Conservation (phyloP, 2,329 filamentous ascomycete species). For the Pseudopyrenochaeta lycopersici region DNA sequence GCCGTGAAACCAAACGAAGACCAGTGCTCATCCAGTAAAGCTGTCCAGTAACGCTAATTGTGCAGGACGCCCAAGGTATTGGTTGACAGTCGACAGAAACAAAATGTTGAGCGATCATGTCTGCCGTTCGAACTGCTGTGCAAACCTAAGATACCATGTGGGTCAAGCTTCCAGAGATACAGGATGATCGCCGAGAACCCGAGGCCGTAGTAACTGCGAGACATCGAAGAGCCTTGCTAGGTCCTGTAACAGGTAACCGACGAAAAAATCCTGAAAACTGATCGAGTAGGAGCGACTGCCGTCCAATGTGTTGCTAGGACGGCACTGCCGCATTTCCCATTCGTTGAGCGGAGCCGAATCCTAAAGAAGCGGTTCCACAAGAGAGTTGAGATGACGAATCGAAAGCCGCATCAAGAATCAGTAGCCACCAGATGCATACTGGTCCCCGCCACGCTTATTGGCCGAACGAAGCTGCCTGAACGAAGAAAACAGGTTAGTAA, state of each 20-base stretch:
- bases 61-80: slow-evolving; percentile 33
- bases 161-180: slow-evolving; percentile 42
- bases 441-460: slow-evolving; percentile 60
- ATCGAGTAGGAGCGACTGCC: slow-evolving; percentile 48
- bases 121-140: slow-evolving; percentile 29
- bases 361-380: slow-evolving; percentile 45
- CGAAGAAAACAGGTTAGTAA: slow-evolving; percentile 55
- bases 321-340: slow-evolving; percentile 57
- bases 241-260: slow-evolving; percentile 44
- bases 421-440: slow-evolving; percentile 58
- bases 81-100: slow-evolving; percentile 22
- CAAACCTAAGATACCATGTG: slow-evolving; percentile 35
- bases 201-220: slow-evolving; percentile 34
- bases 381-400: slow-evolving; percentile 53
- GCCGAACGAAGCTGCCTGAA: slow-evolving; percentile 62
- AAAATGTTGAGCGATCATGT: slow-evolving; percentile 26
- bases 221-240: slow-evolving; percentile 40
- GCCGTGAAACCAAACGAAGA: slow-evolving; percentile 39
- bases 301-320: slow-evolving; percentile 50
- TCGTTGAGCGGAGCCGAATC: slow-evolving; percentile 43
- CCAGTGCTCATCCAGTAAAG: slow-evolving; percentile 36
- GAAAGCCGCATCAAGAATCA: slow-evolving; percentile 55
- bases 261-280: slow-evolving; percentile 48
- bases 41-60: slow-evolving; percentile 35
- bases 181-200: slow-evolving; percentile 38